A percentile compares a stretch with the other conserved stretches of the same genome.
Evolutionary conservation across 1,284 basidiomycete genomes (phyloP).

Genomic region (Afroboletus lepidellus): DNA sequence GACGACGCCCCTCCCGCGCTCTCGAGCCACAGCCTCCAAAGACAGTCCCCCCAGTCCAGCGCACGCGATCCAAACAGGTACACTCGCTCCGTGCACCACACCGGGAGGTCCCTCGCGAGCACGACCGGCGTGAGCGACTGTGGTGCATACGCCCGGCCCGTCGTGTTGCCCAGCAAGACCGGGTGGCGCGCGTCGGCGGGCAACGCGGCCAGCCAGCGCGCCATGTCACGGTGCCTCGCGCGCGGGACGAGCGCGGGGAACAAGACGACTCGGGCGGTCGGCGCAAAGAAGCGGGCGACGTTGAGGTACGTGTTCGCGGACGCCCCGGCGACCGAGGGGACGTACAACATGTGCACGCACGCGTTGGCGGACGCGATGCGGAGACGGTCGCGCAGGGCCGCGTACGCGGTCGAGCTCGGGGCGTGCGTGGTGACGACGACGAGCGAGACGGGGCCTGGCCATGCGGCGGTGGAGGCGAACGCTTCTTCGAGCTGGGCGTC

Average conservation of each 20-base stretch:
- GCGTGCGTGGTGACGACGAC: constrained; percentile 43
- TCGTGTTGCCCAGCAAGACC: constrained; percentile 28
- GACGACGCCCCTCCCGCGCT: constrained; percentile 43
- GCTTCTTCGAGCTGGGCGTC: constrained; percentile 34
- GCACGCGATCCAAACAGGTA: constrained; percentile 45
- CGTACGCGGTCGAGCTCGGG: constrained; percentile 34
- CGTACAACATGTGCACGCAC: constrained; percentile 51
- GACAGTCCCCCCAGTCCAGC: constrained; percentile 61
- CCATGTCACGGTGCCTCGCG: not conserved
- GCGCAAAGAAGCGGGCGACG: constrained; percentile 58
- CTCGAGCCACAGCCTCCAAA: constrained; percentile 67
- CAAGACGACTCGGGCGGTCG: constrained; percentile 47
- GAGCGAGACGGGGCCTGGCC: constrained; percentile 58
- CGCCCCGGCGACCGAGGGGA: constrained; percentile 35
- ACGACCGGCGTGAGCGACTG: constrained; percentile 46
- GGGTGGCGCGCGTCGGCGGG: constrained; percentile 31
- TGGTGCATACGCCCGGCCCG: constrained; percentile 33
- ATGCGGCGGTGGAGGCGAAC: constrained; percentile 39
- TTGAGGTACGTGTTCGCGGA: constrained; percentile 61
- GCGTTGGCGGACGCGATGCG: constrained; percentile 21
- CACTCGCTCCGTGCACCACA: constrained; percentile 66
- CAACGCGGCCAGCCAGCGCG: constrained; percentile 22
- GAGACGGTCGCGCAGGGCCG: constrained; percentile 28
- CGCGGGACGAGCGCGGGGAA: constrained; percentile 44
- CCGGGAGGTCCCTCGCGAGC: constrained; percentile 45